Evolutionary conservation across 2,329 filamentous ascomycete species (phyloP).

Genomic region (Pseudogymnoascus sp.): DNA sequence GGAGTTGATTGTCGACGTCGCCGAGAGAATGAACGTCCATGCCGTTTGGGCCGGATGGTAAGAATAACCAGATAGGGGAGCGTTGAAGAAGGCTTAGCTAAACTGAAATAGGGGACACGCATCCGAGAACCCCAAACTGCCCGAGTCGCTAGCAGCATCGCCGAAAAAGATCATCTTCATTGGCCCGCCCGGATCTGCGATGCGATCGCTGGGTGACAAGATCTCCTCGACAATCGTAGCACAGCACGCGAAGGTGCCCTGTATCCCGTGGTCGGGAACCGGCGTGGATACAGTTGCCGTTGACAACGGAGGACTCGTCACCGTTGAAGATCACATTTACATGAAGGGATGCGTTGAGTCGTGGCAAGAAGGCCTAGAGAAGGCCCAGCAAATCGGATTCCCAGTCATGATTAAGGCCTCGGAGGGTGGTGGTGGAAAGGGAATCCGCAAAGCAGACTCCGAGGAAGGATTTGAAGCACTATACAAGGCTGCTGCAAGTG

Average conservation of each 20-base stretch:
- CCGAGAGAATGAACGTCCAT: conserved; percentile 96
- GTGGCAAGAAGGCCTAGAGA: conserved; percentile 80
- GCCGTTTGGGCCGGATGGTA: conserved; percentile 98
- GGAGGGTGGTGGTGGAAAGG: conserved; percentile 97
- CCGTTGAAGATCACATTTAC: conserved; percentile 79
- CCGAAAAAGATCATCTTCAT: conserved; percentile 99
- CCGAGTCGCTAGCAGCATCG: conserved; percentile 89
- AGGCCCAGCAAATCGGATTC: conserved; percentile 87
- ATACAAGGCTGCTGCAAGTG: conserved; percentile 92
- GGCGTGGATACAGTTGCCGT: conserved; percentile 76
- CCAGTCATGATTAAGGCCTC: conserved; percentile 99
- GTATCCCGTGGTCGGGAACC: conserved; percentile 98
- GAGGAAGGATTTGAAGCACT: conserved; percentile 79
- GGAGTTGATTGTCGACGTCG: conserved; percentile 96
- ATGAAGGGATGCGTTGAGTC: conserved; percentile 83
- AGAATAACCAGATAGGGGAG: conserved; percentile 28
- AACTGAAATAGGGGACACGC: conserved; percentile 69
- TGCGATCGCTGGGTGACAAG: conserved; percentile 98
- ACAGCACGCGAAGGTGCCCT: conserved; percentile 91
- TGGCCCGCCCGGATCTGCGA: conserved; percentile 91
- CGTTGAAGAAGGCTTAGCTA: not conserved
- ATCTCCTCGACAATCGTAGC: conserved; percentile 99
- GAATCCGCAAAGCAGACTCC: conserved; percentile 86
- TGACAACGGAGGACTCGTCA: conserved; percentile 80
- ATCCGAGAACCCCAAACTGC: conserved; percentile 96